Evolutionary conservation across 2,329 filamentous ascomycete species (phyloP), one percentile per base, ranked within the genome.

Genomic region (Diaporthe vexans): DNA sequence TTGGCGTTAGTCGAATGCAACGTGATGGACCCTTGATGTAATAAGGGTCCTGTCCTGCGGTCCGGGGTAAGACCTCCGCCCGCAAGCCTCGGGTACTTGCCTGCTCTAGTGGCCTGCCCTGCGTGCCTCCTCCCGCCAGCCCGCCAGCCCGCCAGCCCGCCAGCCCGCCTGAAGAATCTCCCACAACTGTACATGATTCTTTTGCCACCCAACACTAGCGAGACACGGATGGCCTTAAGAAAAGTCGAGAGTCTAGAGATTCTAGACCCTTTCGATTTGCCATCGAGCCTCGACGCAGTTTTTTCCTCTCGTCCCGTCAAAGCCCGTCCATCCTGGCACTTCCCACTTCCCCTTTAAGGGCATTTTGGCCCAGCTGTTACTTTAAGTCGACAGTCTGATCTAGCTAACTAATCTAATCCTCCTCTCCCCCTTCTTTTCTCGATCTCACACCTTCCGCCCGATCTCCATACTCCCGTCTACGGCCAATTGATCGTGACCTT

Each of bases 21-120:
- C 48, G 46, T 54, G 63, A 54, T 68, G 63, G 63, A 40, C 63
- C 63, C 63, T 68, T 68, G 63, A 68, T 68, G 63, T 68, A 68
- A 68, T 67, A 40, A 40, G 48, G 48, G 63, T 68, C 63, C 63
- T 68, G 63, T 21, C 40, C 29, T n/a, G 19, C 26, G 43, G 46
- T 54, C 63, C 63, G 63, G 63, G 63, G 63, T 68, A 68, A 24
- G 35, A 52, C 15, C 21, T 67, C 29, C 63, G 59, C 13, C 17
- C 13, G 7, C 17, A 26, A 61, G 58, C 35, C 58, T 63, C 56
- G 29, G 29, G 29, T 33, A 33, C 29, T 33, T 4, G 29, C 3
- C 29, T 29, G 29, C 29, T 29, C 29, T 29, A 29, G 29, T 29
- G 29, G 29, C 29, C 29, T 29, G 29, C 29, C 29, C 29, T 29